Evolutionary conservation across 345 rosid species (phyloP), one percentile per base, ranked within the genome.

Genomic region (Punica granatum): DNA sequence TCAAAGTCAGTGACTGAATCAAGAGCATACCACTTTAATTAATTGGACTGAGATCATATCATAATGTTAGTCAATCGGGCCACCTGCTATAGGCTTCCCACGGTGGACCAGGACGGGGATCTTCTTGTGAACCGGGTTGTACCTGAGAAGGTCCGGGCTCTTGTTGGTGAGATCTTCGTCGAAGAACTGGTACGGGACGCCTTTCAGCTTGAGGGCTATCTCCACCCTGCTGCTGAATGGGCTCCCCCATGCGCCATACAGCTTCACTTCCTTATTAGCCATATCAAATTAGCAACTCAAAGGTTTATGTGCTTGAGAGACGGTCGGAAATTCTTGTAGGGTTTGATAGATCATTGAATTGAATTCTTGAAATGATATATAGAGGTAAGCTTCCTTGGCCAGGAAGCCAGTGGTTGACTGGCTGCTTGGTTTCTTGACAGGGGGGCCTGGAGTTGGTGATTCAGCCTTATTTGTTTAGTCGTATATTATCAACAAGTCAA

Each of bases 81-180:
- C 12, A 56, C 61, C 61, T 10, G 61, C 34, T 33, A 56, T 67
- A 7, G 87, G 69, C 49, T 67, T 75, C 15, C 78, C 84, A 1
- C 72, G 58, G 69, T 86, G 88, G 70, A 80, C 44, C 6, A 86
- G 82, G 41, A 86, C 90, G 44, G 86, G 86, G 66, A 84, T 15
- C 74, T 82, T 78, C 78, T 82, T 84, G 78, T 80, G 76, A 35
- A 84, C 26, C 1, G 88, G 83, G 43, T 84, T 83, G 71, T 53
- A 70, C 21, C 79, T 63, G 35, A 81, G 82, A 35, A 86, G 86
- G 76, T 76, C 16, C 16, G 68, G 62, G 49, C 88, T 86, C 61
- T 82, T 80, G 69, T 82, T 69, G 30, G 66, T 49, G 5, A 84
- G 61, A 67, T 86, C 86, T 60, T 84, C 87, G 51, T 82, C 84